phyloP scores from a whole-genome alignment of 129 eudicot genomes.

The Scalesia atractyloides region DNA sequence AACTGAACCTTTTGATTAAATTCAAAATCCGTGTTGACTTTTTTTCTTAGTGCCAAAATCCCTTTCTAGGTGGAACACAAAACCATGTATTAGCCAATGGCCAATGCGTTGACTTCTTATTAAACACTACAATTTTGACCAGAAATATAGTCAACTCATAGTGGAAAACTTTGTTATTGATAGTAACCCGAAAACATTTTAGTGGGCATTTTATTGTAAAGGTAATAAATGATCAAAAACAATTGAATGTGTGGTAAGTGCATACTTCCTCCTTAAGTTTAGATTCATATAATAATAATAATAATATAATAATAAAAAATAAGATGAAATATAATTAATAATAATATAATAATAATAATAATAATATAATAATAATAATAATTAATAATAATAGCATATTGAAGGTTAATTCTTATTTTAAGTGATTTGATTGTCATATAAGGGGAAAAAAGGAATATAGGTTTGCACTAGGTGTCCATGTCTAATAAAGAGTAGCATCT shows the following conservation, averaged over 20 bases:
- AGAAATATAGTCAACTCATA: not conserved
- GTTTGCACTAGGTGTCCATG: not conserved
- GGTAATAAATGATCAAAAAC: not conserved
- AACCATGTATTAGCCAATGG: constrained; percentile 23
- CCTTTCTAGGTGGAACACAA: constrained; percentile 24
- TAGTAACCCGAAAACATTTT: not conserved
- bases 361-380: no score
- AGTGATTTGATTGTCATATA: not conserved
- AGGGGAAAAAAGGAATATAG: not conserved
- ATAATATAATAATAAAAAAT: not conserved
- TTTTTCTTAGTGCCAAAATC: constrained; percentile 22
- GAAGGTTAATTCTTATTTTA: not conserved
- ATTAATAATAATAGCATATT: not conserved
- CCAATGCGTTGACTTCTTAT: constrained; percentile 26
- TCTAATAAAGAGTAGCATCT: no score
- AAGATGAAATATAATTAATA: no score
- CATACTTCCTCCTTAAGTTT: not conserved
- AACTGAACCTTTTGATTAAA: constrained; percentile 22
- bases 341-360: no score
- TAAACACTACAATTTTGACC: not conserved
- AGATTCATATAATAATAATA: not conserved
- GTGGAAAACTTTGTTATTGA: constrained; percentile 23
- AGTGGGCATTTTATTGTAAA: not conserved
- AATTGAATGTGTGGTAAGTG: not conserved
- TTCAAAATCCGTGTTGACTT: constrained; percentile 14